A percentile compares a stretch with the other conserved stretches of the same genome.
These are phyloP conservation scores for Suillus brevipes DNA, from an alignment of 768 basidiomycete species.

Conservation along the genomic window DNA sequence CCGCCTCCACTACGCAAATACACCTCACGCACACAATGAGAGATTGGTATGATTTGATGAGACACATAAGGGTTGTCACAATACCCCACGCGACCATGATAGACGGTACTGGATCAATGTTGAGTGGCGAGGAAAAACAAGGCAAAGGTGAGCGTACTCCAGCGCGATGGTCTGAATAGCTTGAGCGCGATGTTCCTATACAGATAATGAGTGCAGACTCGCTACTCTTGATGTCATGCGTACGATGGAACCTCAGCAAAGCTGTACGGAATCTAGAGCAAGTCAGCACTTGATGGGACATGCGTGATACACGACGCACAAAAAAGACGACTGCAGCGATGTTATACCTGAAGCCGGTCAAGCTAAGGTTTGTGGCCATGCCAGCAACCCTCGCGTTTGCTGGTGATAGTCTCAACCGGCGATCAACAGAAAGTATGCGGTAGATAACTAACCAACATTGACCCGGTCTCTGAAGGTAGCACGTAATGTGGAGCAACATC, in stretches of 20 bases:
- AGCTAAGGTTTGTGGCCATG: conserved; percentile 38
- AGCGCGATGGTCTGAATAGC: conserved; percentile 35
- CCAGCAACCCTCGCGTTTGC: conserved; percentile 47
- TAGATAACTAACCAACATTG: conserved; percentile 39
- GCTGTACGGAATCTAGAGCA: conserved; percentile 35
- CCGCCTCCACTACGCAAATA: background rate
- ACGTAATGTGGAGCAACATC: background rate
- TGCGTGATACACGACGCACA: conserved; percentile 13
- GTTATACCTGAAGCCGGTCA: conserved; percentile 37
- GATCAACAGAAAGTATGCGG: background rate
- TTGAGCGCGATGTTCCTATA: conserved; percentile 39
- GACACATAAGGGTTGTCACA: conserved; percentile 39
- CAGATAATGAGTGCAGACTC: conserved; percentile 5
- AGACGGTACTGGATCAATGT: conserved; percentile 33
- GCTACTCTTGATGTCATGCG: conserved; percentile 10
- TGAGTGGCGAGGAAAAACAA: conserved; percentile 10
- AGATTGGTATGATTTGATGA: conserved; percentile 34
- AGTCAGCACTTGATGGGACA: conserved; percentile 1
- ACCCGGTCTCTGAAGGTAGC: conserved; percentile 37
- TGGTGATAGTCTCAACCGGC: conserved; percentile 8
- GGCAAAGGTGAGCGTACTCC: conserved; percentile 25
- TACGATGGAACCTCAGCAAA: conserved; percentile 40
- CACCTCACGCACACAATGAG: conserved; percentile 30
- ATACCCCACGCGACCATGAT: conserved; percentile 30
- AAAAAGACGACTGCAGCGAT: conserved; percentile 41